A percentile compares a stretch with the other conserved stretches of the same genome.
Conservation (phyloP, 75 land plant genomes). For the Azolla pinnata region DNA sequence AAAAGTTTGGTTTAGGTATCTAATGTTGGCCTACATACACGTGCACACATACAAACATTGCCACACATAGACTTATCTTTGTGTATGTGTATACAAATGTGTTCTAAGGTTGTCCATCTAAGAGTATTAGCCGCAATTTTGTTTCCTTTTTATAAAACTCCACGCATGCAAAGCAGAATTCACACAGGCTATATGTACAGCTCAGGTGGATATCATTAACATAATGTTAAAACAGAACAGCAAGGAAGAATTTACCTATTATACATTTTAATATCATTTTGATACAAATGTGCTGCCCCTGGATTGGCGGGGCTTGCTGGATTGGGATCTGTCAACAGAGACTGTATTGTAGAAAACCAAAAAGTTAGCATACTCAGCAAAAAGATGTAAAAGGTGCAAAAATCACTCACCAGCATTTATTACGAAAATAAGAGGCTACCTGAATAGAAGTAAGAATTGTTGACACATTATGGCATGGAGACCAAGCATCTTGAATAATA, state of each 20-base stretch:
- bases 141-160: background rate
- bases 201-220: background rate
- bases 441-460: conserved; percentile 52
- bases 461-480: conserved; percentile 51
- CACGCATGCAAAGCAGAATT: background rate
- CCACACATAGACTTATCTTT: too few species aligned
- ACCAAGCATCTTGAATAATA: conserved; percentile 64
- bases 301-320: conserved; percentile 60
- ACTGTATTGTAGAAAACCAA: conserved; percentile 24
- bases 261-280: conserved; percentile 34
- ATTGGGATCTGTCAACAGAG: conserved; percentile 54
- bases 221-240: background rate
- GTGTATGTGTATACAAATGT: too few species aligned
- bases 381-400: background rate
- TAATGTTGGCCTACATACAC: too few species aligned
- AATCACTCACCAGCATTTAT: background rate
- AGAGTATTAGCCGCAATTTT: background rate
- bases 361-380: background rate
- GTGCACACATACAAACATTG: too few species aligned
- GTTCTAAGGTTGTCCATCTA: too few species aligned
- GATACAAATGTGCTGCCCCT: conserved; percentile 47
- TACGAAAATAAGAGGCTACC: conserved; percentile 11
- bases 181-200: too few species aligned
- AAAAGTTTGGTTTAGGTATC: background rate
- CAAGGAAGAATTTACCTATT: conserved; percentile 30